Percentiles rank a stretch among this genome's conserved stretches.
phyloP scores from a whole-genome alignment of 2,329 filamentous ascomycete species.

The Lachnellula hyalina region DNA sequence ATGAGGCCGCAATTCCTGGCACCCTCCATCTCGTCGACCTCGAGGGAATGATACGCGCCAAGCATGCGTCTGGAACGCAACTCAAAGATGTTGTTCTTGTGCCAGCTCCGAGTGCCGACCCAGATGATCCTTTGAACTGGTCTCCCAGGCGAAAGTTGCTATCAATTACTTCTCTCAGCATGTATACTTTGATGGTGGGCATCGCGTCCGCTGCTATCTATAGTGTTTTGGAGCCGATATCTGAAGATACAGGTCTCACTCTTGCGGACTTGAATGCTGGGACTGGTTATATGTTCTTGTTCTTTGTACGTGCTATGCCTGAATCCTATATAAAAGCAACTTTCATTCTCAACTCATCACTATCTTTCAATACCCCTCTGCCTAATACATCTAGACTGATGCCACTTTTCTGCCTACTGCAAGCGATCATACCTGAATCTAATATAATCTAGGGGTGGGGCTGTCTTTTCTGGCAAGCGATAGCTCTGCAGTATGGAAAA shows the following conservation, averaged over 20 bases:
- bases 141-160: constrained; percentile 30
- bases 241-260: constrained; percentile 41
- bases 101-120: constrained; percentile 32
- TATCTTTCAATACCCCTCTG: no score
- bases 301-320: constrained; percentile 7
- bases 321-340: no score
- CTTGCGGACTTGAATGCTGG: constrained; percentile 42
- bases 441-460: constrained; percentile 37
- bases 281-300: constrained; percentile 47
- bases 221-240: constrained; percentile 43
- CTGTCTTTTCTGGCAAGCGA: constrained; percentile 46
- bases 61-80: constrained; percentile 22
- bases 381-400: no score
- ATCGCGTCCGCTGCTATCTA: constrained; percentile 45
- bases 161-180: constrained; percentile 25
- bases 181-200: constrained; percentile 46
- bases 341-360: no score
- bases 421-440: not conserved
- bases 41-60: constrained; percentile 19
- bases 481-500: constrained; percentile 46
- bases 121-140: constrained; percentile 38
- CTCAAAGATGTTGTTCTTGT: constrained; percentile 30
- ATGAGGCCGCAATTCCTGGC: constrained; percentile 22
- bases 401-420: not conserved
- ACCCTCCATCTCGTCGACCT: constrained; percentile 31